phyloP scores from a whole-genome alignment of 2,329 filamentous ascomycete genomes.

The Cordyceps cateniannulata region DNA sequence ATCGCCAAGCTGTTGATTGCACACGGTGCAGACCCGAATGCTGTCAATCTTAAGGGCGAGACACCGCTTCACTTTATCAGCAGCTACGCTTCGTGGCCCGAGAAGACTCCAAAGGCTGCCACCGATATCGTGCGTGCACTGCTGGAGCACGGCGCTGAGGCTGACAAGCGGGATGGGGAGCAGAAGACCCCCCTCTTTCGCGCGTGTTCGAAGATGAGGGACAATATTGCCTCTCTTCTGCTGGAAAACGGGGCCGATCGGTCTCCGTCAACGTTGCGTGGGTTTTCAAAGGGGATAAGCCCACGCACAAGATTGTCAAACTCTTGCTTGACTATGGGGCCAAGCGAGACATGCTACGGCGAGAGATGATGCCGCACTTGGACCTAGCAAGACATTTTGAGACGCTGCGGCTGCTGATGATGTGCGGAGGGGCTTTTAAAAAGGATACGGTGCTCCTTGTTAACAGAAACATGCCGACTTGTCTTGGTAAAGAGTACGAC shows the following conservation, averaged over 20 bases:
- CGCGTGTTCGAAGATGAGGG: too few relatives aligned
- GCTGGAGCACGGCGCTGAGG: not conserved
- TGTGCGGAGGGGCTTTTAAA: not conserved
- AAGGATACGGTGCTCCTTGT: not conserved
- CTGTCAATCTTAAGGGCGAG: not conserved
- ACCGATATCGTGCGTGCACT: not conserved
- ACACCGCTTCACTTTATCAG: slow-evolving; percentile 2
- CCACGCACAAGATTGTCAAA: too few relatives aligned
- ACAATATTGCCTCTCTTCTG: not conserved
- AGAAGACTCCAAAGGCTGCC: too few relatives aligned
- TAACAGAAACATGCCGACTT: too few relatives aligned
- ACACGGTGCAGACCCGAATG: not conserved
- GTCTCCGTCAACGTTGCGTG: too few relatives aligned
- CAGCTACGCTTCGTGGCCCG: too few relatives aligned
- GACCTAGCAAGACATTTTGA: not conserved
- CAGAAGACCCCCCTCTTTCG: too few relatives aligned
- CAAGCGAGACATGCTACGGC: not conserved
- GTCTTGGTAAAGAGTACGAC: too few relatives aligned
- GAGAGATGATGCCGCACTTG: not conserved
- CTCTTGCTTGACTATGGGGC: too few relatives aligned
- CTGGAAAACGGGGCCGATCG: not conserved
- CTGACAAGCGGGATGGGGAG: too few relatives aligned
- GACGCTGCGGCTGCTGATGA: not conserved
- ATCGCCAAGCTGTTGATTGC: not conserved
- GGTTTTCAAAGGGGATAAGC: too few relatives aligned